phyloP scores from a whole-genome alignment of 495 filamentous ascomycete genomes.

The Hamigera avellanea region DNA sequence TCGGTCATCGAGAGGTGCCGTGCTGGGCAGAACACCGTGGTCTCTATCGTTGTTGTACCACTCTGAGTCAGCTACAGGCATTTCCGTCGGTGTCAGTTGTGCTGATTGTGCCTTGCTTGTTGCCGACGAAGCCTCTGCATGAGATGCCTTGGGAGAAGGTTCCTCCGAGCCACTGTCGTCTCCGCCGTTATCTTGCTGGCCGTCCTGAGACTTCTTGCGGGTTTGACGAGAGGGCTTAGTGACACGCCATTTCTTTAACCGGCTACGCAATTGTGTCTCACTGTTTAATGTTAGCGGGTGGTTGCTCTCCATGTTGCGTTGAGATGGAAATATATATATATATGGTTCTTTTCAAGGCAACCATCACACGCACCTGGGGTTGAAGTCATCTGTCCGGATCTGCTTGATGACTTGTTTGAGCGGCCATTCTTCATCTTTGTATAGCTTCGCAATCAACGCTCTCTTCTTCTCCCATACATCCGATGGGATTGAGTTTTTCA shows the following conservation, averaged over 20 bases:
- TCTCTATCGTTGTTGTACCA: slow-evolving; percentile 12
- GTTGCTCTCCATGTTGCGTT: too few species aligned
- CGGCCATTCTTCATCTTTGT: slow-evolving; percentile 40
- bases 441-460: slow-evolving; percentile 32
- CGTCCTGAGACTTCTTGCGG: slow-evolving; percentile 23
- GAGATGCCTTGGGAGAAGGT: slow-evolving; percentile 9
- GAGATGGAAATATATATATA: too few species aligned
- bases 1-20: slow-evolving; percentile 6
- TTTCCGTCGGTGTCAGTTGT: background rate
- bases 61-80: slow-evolving; percentile 6
- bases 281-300: slow-evolving; percentile 8
- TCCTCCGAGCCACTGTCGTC: slow-evolving; percentile 2
- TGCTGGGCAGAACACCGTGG: slow-evolving; percentile 7
- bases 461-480: slow-evolving; percentile 42
- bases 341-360: too few species aligned
- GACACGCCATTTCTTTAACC: slow-evolving; percentile 38
- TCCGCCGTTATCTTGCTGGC: background rate
- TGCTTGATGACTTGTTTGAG: slow-evolving; percentile 39
- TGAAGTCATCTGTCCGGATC: slow-evolving; percentile 36
- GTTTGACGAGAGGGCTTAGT: slow-evolving; percentile 37
- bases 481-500: slow-evolving; percentile 37
- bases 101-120: too few species aligned
- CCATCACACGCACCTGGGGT: slow-evolving; percentile 24
- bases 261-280: slow-evolving; percentile 36
- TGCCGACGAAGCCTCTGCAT: background rate